phyloP scores from a whole-genome alignment of 768 basidiomycete species.

The Trametes punicea region DNA sequence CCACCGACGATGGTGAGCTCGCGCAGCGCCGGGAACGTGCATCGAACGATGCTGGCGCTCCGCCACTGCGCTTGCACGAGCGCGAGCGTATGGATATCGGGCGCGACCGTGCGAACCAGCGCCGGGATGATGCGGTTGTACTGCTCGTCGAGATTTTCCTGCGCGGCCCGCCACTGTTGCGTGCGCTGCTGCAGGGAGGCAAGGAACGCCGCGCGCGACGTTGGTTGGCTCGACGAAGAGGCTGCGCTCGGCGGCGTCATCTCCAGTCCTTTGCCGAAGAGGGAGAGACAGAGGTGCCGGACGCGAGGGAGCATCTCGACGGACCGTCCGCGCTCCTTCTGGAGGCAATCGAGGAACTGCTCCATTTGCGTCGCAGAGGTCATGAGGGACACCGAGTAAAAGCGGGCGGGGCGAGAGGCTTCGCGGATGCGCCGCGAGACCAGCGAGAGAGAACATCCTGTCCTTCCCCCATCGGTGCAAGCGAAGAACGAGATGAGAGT shows the following conservation, averaged over 20 bases:
- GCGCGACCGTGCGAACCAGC: conserved; percentile 15
- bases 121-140: conserved; percentile 11
- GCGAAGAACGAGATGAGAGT: conserved; percentile 15
- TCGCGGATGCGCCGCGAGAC: conserved; percentile 17
- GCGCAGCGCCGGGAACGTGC: conserved; percentile 8
- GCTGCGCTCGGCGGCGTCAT: background rate
- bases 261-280: conserved; percentile 4
- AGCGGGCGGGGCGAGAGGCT: conserved; percentile 16
- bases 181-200: conserved; percentile 11
- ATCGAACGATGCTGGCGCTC: conserved; percentile 6
- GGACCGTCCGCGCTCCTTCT: conserved; percentile 10
- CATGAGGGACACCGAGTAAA: conserved; percentile 13
- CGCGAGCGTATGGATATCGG: conserved; percentile 13
- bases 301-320: conserved; percentile 13
- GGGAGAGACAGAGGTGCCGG: conserved; percentile 15
- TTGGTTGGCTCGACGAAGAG: background rate
- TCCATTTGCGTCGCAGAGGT: conserved; percentile 11
- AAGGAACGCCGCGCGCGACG: conserved; percentile 11
- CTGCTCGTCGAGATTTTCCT: conserved; percentile 16
- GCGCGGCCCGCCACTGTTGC: conserved; percentile 10
- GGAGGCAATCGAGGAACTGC: conserved; percentile 12
- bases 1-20: conserved; percentile 16
- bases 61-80: conserved; percentile 17
- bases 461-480: conserved; percentile 16
- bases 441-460: conserved; percentile 17